Evolutionary conservation across 202 grass and related monocot species (phyloP).

Genomic region (Setaria italica): DNA sequence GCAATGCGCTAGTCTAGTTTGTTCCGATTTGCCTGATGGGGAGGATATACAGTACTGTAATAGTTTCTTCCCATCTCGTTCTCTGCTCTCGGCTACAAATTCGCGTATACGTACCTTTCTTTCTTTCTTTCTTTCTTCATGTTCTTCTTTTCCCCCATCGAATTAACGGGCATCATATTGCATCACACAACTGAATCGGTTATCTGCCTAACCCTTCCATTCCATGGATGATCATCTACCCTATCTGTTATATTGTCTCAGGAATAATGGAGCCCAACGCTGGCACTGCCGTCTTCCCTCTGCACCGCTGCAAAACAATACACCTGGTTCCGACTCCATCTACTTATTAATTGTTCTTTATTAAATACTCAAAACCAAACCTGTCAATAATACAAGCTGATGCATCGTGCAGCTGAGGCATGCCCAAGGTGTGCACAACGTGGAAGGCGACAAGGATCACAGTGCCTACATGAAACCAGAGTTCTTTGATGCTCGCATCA

Average conservation of each 20-base stretch:
- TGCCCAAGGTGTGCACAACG: conserved; percentile 89
- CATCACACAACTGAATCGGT: neutral
- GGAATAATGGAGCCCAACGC: conserved; percentile 37
- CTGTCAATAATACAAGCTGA: neutral
- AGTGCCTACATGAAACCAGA: conserved; percentile 52
- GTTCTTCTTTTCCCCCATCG: no score
- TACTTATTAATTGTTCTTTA: neutral
- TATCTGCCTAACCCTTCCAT: neutral
- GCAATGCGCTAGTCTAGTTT: no score
- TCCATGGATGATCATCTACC: neutral
- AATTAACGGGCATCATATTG: neutral
- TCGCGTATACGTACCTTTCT: no score
- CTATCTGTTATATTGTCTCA: neutral
- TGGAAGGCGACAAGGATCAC: conserved; percentile 64
- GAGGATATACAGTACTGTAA: no score
- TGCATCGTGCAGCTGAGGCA: conserved; percentile 68
- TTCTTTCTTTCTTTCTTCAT: no score
- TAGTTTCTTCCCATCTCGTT: no score
- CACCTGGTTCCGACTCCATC: conserved; percentile 56
- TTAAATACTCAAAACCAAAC: neutral
- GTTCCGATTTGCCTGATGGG: no score
- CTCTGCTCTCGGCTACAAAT: no score
- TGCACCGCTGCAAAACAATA: conserved; percentile 83
- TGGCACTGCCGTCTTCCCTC: conserved; percentile 65
- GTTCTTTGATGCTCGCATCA: conserved; percentile 74